Conservation (phyloP, 2,329 filamentous ascomycete species). For the Alternaria brassicicola region DNA sequence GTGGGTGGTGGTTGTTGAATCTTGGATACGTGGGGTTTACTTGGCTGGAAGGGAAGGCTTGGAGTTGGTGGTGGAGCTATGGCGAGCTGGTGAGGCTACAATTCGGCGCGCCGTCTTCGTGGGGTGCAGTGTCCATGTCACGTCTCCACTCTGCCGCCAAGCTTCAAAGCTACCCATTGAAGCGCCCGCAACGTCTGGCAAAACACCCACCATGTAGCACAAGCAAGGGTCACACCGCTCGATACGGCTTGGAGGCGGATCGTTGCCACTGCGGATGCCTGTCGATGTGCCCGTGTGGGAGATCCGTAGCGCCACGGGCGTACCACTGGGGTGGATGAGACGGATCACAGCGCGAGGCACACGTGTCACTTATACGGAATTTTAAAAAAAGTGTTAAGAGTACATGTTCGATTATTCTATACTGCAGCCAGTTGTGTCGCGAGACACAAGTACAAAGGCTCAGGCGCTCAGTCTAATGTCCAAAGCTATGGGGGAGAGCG, state of each 20-base stretch:
- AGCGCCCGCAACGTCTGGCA: conserved; percentile 31
- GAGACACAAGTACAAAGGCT: conserved; percentile 41
- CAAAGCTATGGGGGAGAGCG: conserved; percentile 29
- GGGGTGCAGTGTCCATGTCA: conserved; percentile 32
- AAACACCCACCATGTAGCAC: conserved; percentile 34
- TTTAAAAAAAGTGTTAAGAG: conserved; percentile 20
- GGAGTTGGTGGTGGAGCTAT: conserved; percentile 26
- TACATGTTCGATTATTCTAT: conserved; percentile 48
- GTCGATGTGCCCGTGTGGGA: conserved; percentile 29
- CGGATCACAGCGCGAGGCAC: conserved; percentile 10
- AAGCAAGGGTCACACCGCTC: conserved; percentile 45
- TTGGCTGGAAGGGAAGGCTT: conserved; percentile 4
- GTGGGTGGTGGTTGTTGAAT: conserved; percentile 12
- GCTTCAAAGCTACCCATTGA: conserved; percentile 26
- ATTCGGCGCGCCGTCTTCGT: conserved; percentile 28
- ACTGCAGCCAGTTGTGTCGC: conserved; percentile 35
- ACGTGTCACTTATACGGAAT: too few relatives aligned
- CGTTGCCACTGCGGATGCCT: conserved; percentile 24
- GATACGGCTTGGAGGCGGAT: conserved; percentile 36
- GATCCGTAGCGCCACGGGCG: conserved; percentile 38
- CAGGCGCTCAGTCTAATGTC: conserved; percentile 41
- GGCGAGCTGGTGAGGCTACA: conserved; percentile 24
- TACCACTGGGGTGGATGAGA: conserved; percentile 16
- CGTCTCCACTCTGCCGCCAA: conserved; percentile 39
- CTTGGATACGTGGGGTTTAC: neutral